Conservation (phyloP, 139 green algal genomes). For the Diplosphaera chodatii region DNA sequence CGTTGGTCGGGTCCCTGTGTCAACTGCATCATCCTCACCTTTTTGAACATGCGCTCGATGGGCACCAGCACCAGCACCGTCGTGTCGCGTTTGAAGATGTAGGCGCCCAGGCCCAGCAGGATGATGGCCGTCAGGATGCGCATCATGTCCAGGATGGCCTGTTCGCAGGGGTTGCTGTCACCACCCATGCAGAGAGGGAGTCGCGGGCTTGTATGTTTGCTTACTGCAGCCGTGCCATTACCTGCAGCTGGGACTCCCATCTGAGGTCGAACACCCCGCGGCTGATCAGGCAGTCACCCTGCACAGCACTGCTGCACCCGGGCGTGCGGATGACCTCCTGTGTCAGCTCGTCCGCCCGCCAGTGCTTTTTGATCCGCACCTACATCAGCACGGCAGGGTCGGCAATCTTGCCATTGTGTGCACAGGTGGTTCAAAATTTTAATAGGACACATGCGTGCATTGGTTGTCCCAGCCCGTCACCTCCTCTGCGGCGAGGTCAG, state of each 20-base stretch:
- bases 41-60: constrained; percentile 89
- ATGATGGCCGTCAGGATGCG: constrained; percentile 84
- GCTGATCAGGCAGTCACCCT: constrained; percentile 9
- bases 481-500: background rate
- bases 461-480: too few relatives aligned
- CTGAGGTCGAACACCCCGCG: constrained; percentile 51
- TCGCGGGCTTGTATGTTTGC: too few relatives aligned
- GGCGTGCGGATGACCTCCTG: constrained; percentile 3
- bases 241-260: constrained; percentile 56
- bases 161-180: too few relatives aligned
- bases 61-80: constrained; percentile 78
- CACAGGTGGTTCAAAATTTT: too few relatives aligned
- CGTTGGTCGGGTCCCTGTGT: too few relatives aligned
- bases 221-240: too few relatives aligned
- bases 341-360: constrained; percentile 35
- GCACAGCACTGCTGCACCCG: background rate
- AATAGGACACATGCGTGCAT: too few relatives aligned
- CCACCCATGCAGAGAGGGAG: too few relatives aligned
- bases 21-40: too few relatives aligned
- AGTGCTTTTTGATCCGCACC: background rate
- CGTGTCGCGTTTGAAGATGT: constrained; percentile 78
- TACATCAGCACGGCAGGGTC: background rate
- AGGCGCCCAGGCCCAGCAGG: constrained; percentile 62
- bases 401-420: too few relatives aligned
- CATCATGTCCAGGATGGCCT: constrained; percentile 74